Evolutionary conservation across 192 early-diverging fungal species (phyloP), one percentile per base, ranked within the genome.

Genomic region (Pilobolus umbonatus): DNA sequence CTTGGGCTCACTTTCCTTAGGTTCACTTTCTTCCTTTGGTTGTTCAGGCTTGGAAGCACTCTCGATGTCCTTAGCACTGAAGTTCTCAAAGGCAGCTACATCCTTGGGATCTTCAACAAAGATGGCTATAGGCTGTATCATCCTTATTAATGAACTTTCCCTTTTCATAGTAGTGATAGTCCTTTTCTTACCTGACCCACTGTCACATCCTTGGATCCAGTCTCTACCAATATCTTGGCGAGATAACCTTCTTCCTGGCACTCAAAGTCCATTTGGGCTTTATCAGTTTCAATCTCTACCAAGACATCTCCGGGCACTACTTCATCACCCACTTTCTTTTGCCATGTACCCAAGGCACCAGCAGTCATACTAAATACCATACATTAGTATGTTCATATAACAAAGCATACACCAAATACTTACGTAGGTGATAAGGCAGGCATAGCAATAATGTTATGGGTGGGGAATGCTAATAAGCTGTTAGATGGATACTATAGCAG

Each of bases 231-330:
- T 62, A 96, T 88, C 85, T 96, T 93, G 69, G 92, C 96, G 47
- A 99, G 67, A 56, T 85, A 90, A 17, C 96, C 96, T 63, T 99
- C 96, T 60, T 99, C 96, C 75, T 97, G 94, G 61, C 90, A 95
- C 73, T 99, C 96, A 55, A 99, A 94, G 68, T 99, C 96, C 94
- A 99, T 97, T 72, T 93, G 90, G 11, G 96, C 96, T 88, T 99
- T 99, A 71, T 99, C 96, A 26, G 96, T 99, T 72, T 99, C 96
- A 55, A 99, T 93, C 72, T 95, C 92, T 22, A 94, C 83, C 36
- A 98, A 73, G 34, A 96, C 85, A 71, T 98, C 96, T 39, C 96
- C 96, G 28, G 94, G 86, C 19, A 73, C 61, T 58, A 96, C 80
- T 53, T 84, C 73, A 69, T 98, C 96, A 28, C 96, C 95, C 57